Percentiles rank a stretch among this genome's conserved stretches.
These are phyloP conservation scores for Lachnellula subtilissima DNA, from an alignment of 2,329 filamentous ascomycete species.

Conservation along the genomic window DNA sequence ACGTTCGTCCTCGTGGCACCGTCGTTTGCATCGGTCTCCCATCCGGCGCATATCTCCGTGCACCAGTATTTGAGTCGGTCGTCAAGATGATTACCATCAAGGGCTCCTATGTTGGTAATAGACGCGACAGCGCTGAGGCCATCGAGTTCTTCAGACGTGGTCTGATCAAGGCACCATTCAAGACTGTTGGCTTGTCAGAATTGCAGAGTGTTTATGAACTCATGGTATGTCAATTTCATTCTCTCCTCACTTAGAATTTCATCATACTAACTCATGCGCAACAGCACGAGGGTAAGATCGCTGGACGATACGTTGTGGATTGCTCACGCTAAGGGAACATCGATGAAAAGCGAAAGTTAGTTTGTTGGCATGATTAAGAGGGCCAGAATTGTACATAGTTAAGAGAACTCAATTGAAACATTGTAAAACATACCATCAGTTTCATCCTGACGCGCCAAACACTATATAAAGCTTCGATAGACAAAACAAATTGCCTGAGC, in stretches of 20 bases:
- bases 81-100: conserved; percentile 88
- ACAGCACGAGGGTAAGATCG: conserved; percentile 57
- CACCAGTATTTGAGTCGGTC: conserved; percentile 86
- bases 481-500: too few species aligned
- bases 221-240: conserved; percentile 39
- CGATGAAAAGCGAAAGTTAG: neutral
- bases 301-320: conserved; percentile 76
- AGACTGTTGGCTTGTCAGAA: conserved; percentile 76
- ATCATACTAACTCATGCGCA: too few species aligned
- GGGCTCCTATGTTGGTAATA: conserved; percentile 90
- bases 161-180: conserved; percentile 76
- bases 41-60: conserved; percentile 70
- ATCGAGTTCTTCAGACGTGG: conserved; percentile 84
- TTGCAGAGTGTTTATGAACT: conserved; percentile 75
- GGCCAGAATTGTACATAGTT: neutral
- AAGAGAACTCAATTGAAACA: too few species aligned
- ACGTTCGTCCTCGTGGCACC: conserved; percentile 75
- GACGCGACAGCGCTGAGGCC: conserved; percentile 81
- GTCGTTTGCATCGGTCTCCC: conserved; percentile 90
- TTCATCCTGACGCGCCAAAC: too few species aligned
- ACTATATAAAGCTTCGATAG: too few species aligned
- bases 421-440: too few species aligned
- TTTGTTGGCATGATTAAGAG: neutral
- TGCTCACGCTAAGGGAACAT: conserved; percentile 51
- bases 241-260: too few species aligned